A percentile compares a stretch with the other conserved stretches of the same genome.
Conservation (phyloP, 2,329 filamentous ascomycete species). For the Fusarium mangiferae region DNA sequence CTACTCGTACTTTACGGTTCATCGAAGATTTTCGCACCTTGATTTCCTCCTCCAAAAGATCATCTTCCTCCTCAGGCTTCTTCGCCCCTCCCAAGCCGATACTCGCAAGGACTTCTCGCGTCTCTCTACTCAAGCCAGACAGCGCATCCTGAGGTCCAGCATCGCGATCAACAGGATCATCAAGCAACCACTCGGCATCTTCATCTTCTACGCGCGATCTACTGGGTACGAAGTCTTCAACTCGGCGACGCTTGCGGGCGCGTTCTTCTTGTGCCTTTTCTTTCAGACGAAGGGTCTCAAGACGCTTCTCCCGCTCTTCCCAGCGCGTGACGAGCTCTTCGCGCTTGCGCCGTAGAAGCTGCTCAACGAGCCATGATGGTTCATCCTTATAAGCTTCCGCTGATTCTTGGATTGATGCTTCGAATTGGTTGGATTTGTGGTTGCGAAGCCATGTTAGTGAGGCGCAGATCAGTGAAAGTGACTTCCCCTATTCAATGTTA, state of each 20-base stretch:
- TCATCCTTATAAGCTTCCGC: constrained; percentile 69
- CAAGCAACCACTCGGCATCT: constrained; percentile 78
- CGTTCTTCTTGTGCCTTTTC: constrained; percentile 66
- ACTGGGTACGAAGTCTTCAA: constrained; percentile 48
- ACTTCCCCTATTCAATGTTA: constrained; percentile 75
- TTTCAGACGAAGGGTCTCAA: constrained; percentile 72
- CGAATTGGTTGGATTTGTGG: constrained; percentile 73
- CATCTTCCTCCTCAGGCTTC: constrained; percentile 52
- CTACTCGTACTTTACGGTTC: constrained; percentile 28
- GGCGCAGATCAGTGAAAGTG: constrained; percentile 88
- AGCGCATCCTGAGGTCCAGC: constrained; percentile 51
- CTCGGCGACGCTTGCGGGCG: constrained; percentile 58
- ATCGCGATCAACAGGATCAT: constrained; percentile 69
- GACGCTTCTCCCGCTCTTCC: constrained; percentile 78
- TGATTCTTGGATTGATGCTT: constrained; percentile 59
- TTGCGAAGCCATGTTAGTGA: constrained; percentile 91
- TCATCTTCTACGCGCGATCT: constrained; percentile 54
- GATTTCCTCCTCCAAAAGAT: constrained; percentile 69
- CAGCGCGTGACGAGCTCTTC: constrained; percentile 73
- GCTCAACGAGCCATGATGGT: constrained; percentile 85
- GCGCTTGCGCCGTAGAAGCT: constrained; percentile 75
- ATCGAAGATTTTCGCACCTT: constrained; percentile 62
- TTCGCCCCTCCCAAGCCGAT: constrained; percentile 60
- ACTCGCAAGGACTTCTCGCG: constrained; percentile 76
- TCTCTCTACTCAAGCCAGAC: constrained; percentile 77